Evolutionary conservation across 306 rosid genomes (phyloP).

Genomic region (Macrotyloma uniflorum): DNA sequence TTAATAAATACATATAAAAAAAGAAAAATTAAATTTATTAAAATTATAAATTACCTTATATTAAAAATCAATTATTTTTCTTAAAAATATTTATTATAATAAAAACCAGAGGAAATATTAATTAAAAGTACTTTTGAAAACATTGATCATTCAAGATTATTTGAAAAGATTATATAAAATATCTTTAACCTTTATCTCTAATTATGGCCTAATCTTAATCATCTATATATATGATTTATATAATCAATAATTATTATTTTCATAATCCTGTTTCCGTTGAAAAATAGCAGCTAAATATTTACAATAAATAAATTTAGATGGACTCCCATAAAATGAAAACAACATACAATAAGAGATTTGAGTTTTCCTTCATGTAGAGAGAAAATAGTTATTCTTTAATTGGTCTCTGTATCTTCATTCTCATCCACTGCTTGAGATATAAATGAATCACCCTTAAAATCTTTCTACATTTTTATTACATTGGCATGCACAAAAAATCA

Average conservation of each 20-base stretch:
- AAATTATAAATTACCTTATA: too few species aligned
- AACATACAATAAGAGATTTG: neutral
- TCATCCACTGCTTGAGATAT: conserved; percentile 27
- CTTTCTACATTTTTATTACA: conserved; percentile 35
- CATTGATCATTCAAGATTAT: neutral
- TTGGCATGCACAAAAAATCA: conserved; percentile 30
- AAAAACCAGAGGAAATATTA: too few species aligned
- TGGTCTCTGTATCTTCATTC: neutral
- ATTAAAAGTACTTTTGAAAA: neutral
- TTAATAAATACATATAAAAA: too few species aligned
- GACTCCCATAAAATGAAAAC: neutral
- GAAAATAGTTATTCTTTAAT: neutral
- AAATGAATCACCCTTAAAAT: conserved; percentile 24
- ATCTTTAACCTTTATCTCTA: neutral
- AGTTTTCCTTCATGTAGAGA: neutral
- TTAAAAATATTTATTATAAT: too few species aligned
- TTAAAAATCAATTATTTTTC: too few species aligned
- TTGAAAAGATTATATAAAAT: neutral
- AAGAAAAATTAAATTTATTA: too few species aligned
- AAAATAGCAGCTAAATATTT: neutral
- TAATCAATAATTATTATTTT: neutral
- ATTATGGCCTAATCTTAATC: neutral
- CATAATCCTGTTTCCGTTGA: neutral
- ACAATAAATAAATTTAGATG: neutral
- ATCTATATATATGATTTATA: neutral